Evolutionary conservation across 225 moss, liverwort and hornwort genomes (phyloP).

Genomic region (Physcomitrellopsis africana): DNA sequence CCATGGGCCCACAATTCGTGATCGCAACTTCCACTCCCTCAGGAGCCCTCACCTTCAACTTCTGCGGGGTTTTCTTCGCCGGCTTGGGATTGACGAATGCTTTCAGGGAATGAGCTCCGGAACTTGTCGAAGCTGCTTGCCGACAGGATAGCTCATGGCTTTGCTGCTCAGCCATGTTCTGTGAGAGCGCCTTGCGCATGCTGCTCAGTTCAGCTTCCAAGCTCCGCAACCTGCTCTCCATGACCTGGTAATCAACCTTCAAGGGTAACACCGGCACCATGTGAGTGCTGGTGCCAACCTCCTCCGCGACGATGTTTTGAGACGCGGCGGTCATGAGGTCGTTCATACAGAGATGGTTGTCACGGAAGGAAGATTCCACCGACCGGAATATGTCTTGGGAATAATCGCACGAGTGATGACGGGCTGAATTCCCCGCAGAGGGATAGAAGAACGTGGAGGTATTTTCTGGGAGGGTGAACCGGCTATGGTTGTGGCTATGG

Average conservation of each 20-base stretch:
- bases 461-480: constrained; percentile 30
- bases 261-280: constrained; percentile 28
- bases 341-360: constrained; percentile 44
- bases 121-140: neutral
- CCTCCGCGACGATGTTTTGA: constrained; percentile 36
- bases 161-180: constrained; percentile 26
- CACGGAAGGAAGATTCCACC: constrained; percentile 49
- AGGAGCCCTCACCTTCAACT: neutral
- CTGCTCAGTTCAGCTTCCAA: constrained; percentile 61
- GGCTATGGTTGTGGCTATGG: constrained; percentile 16
- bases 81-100: too few relatives aligned
- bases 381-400: constrained; percentile 57
- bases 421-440: constrained; percentile 27
- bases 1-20: constrained; percentile 23
- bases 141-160: neutral
- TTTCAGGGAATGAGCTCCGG: too few relatives aligned
- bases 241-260: constrained; percentile 63
- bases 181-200: constrained; percentile 49
- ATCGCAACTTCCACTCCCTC: constrained; percentile 26
- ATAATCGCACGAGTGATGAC: constrained; percentile 38
- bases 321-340: constrained; percentile 54
- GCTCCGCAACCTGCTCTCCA: constrained; percentile 67
- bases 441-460: constrained; percentile 46
- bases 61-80: neutral
- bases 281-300: constrained; percentile 41